Evolutionary conservation across 2,329 filamentous ascomycete species (phyloP).

Genomic region (Penicillium sp.): DNA sequence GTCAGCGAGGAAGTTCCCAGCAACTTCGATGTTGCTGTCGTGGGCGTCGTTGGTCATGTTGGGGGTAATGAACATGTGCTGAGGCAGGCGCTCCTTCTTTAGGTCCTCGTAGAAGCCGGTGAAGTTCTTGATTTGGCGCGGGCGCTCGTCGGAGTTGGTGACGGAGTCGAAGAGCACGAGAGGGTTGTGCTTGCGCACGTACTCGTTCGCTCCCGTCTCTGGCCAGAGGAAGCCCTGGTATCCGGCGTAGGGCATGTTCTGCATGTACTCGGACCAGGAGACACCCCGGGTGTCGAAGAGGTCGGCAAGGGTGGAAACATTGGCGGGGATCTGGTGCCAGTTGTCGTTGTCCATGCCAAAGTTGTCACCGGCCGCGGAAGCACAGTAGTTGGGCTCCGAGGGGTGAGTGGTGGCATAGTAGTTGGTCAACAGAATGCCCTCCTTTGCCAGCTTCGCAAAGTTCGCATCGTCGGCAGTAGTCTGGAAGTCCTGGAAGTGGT

Average conservation of each 20-base stretch:
- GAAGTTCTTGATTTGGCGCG: conserved; percentile 72
- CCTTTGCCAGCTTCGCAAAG: conserved; percentile 29
- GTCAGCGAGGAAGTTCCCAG: conserved; percentile 64
- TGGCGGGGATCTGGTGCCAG: conserved; percentile 57
- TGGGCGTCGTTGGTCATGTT: conserved; percentile 68
- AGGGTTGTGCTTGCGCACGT: conserved; percentile 79
- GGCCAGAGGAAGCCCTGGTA: conserved; percentile 55
- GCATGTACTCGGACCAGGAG: conserved; percentile 71
- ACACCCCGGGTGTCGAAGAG: conserved; percentile 65
- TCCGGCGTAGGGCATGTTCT: conserved; percentile 70
- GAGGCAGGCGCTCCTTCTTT: conserved; percentile 61
- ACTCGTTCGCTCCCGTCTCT: conserved; percentile 68
- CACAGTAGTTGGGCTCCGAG: conserved; percentile 73
- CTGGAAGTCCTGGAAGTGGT: conserved; percentile 51
- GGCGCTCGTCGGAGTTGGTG: conserved; percentile 57
- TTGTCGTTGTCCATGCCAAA: conserved; percentile 70
- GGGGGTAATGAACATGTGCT: conserved; percentile 59
- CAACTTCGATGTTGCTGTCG: conserved; percentile 67
- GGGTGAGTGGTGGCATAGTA: conserved; percentile 68
- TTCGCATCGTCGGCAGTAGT: conserved; percentile 60
- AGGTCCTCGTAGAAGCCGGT: conserved; percentile 68
- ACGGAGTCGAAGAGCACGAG: conserved; percentile 66
- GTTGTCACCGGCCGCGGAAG: conserved; percentile 66
- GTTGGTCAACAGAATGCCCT: conserved; percentile 62
- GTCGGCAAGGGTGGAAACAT: conserved; percentile 67